Evolutionary conservation across 345 rosid genomes (phyloP).

Genomic region (Streptanthus diversifolius): DNA sequence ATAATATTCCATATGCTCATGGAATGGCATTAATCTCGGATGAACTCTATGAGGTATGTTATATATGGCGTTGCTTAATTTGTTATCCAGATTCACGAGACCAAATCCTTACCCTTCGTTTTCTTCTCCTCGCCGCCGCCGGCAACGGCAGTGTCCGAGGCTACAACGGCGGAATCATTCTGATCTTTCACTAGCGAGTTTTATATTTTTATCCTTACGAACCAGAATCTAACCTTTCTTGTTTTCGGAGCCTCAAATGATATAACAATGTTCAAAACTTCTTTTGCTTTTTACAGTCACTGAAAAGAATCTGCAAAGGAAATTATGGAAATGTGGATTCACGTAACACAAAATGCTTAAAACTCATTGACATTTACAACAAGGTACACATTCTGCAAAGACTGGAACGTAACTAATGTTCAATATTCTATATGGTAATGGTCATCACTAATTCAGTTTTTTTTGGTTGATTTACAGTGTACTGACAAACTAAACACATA

Average conservation of each 20-base stretch:
- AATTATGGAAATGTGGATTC: not conserved
- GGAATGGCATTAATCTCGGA: conserved; percentile 51
- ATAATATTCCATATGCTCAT: conserved; percentile 37
- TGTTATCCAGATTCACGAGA: too few species aligned
- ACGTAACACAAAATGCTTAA: not conserved
- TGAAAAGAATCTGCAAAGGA: conserved; percentile 22
- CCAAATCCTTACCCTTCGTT: too few species aligned
- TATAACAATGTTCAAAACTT: not conserved
- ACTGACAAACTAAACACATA: not conserved
- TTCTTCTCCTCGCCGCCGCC: too few species aligned
- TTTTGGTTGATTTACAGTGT: not conserved
- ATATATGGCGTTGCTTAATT: not conserved
- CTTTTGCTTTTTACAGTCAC: not conserved
- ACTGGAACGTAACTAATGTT: not conserved
- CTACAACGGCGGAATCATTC: too few species aligned
- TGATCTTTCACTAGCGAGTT: not conserved
- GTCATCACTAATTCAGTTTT: not conserved
- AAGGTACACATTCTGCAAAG: conserved; percentile 10
- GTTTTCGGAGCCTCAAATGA: not conserved
- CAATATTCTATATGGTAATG: not conserved
- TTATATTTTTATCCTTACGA: not conserved
- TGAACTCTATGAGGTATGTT: conserved; percentile 47
- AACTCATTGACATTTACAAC: not conserved
- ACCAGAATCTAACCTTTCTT: not conserved
- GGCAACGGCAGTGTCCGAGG: too few species aligned